Evolutionary conservation across 306 rosid genomes (phyloP), one percentile per base, ranked within the genome.

Genomic region (Senna siamea): DNA sequence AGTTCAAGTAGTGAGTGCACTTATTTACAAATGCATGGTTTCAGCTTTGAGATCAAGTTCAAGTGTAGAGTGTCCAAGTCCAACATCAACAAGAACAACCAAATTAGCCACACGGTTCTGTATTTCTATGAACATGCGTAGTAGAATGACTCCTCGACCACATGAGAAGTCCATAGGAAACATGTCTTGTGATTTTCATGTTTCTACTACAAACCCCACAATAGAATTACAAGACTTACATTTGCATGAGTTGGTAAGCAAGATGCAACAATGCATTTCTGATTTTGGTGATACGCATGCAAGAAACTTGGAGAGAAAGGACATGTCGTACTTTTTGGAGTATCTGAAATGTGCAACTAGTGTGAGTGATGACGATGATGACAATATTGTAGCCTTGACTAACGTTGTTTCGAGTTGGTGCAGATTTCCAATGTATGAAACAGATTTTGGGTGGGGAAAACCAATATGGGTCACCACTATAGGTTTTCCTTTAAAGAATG

Each of bases 391-490:
- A n/a, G n/a, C n/a, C n/a, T n/a, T n/a, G n/a, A n/a, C n/a, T n/a
- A n/a, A n/a, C n/a, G n/a, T 0, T 0, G 64, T 17, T 34, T 5
- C 81, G 1, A 85, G 92, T 14, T 85, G 81, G 87, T 85, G 89
- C 10, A 43, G 75, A 44, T 59, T 78, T 54, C 66, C 77, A 7
- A 32, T 43, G 54, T 87, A 80, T 0, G 82, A 77, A 35, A 78
- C 72, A 1, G 82, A 87, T 66, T 87, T 87, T 48, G 89, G 91
- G 28, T 87, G 87, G 89, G 89, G 84, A 7, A 80, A 79, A 34
- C 91, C 91, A 5, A 19, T 32, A 6, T 84, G 91, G 91, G 80
- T 70, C 18, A 71, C 79, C 0, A 66, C n/a, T n/a, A n/a, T n/a
- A n/a, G n/a, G n/a, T n/a, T n/a, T n/a, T n/a, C n/a, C n/a, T n/a